Base-by-base conservation (phyloP, 1,284 basidiomycete genomes). In the Coniferiporia sulphurascens region DNA sequence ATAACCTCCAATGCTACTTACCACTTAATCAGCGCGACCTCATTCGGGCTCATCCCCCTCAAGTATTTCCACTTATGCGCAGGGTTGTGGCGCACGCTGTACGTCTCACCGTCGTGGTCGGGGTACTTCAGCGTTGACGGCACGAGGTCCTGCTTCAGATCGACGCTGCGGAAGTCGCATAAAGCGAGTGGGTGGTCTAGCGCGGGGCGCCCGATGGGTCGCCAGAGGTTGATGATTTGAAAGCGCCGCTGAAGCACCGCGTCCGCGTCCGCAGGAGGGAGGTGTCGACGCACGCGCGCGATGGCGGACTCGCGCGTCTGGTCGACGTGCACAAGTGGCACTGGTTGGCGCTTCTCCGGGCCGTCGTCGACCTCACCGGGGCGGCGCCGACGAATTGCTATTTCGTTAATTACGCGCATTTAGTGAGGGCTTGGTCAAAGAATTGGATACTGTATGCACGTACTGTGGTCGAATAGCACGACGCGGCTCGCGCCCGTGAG, bases 1-100 rank as follows among this genome's bases (percentile, higher is more conserved):
- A n/a, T n/a, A n/a, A n/a, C n/a, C n/a, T n/a, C 41, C n/a, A 5
- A 27, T 4, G 22, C 32, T 10, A 72, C 82, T 55, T 62, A 87
- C 83, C 85, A 87, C 71, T 88, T 88, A 67, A 89, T 82, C 34
- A 88, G 68, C 36, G 85, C 78, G 45, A 80, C 67, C 68, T 89
- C 85, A 38, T 86, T 81, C 0, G 85, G 82, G 9, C 72, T 76
- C 78, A 87, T 78, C 0, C 82, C 85, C 45, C 74, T 70, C 53
- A 85, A 62, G 68, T 87, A 89, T 69, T 83, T 84, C 85, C 85
- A 89, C 65, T 72, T 73, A 62, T 88, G 83, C 27, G 74, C 70
- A 1, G 77, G 71, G 67, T 78, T 83, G 65, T 74, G 77, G 67
- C 72, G 74, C 44, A 89, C 80, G 32, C 74, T 72, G 60, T 78